Base-by-base conservation (phyloP, 2,329 filamentous ascomycete species). In the Xylaria sp. region DNA sequence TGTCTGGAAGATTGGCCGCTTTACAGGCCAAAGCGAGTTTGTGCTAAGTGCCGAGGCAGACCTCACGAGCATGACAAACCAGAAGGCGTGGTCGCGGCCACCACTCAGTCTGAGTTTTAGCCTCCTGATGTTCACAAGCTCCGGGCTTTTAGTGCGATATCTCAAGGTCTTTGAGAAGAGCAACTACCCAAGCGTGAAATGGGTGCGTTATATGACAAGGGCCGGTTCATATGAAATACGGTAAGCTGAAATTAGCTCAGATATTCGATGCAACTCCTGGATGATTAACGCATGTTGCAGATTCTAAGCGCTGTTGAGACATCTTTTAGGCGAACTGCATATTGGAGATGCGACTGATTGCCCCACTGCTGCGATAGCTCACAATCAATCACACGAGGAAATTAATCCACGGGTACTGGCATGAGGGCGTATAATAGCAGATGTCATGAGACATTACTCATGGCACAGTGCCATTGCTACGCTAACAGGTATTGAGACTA, bases 141-240 rank as follows among this genome's bases (percentile, higher is more conserved):
- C 92, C 0, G 96, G 96, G 0, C 80, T 99, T 78, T 79, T 99
- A 72, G 96, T 99, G 66, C 86, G 97, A 59, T 99, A 99, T 80
- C 83, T 99, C 66, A 99, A 99, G 83, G 96, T 99, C 1, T 99
- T 99, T 83, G 96, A 99, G 84, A 99, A 99, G 89, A 96, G 89
- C 81, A 98, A 98, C 81, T 99, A 99, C 80, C 97, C 93, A 71
- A 97, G 94, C 78, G 96, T 99, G 58, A 99, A 99, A 82, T 99
- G 96, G 96, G 96, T 99, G 75, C 86, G 96, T 75, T 99, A 99
- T 81, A 98, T 99, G 96, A 99, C 96, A 20, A 90, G 95, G 73
- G 96, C 95, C 17, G 96, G 96, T 33, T 97, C 94, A 81, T 99
- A 99, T 81, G 96, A 99, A 83, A 97, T 99, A 79, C 87, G 94